phyloP scores from a whole-genome alignment of 805 yeast genomes.

The Ogataea minuta region DNA sequence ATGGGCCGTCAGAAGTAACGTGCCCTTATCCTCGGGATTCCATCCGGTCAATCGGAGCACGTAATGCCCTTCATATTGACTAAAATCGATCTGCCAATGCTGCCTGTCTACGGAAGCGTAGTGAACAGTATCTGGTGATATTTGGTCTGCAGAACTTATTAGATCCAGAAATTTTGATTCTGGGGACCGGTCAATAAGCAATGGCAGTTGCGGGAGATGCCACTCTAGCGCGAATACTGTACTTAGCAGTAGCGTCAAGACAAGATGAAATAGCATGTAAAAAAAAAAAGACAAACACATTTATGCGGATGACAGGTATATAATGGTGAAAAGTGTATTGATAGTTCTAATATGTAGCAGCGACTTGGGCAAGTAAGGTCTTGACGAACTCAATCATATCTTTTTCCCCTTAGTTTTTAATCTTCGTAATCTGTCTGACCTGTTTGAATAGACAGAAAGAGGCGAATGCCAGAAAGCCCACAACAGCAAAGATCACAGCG shows the following conservation, averaged over 20 bases:
- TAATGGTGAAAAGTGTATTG: slow-evolving; percentile 1
- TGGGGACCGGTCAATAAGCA: background rate
- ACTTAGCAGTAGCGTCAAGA: background rate
- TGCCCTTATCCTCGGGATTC: slow-evolving; percentile 21
- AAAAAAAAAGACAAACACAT: background rate
- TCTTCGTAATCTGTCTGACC: slow-evolving; percentile 3
- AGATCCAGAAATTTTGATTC: background rate
- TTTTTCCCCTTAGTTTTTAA: slow-evolving; percentile 1
- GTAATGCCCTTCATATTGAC: slow-evolving; percentile 40
- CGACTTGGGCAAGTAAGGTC: too few relatives aligned
- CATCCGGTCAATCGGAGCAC: slow-evolving; percentile 44
- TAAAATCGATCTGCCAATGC: slow-evolving; percentile 40
- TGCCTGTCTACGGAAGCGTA: slow-evolving; percentile 30
- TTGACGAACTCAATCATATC: too few relatives aligned
- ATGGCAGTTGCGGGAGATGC: slow-evolving; percentile 5
- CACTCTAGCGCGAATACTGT: background rate
- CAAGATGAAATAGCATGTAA: slow-evolving; percentile 4
- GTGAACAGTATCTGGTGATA: slow-evolving; percentile 22
- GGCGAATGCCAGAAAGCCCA: slow-evolving; percentile 39
- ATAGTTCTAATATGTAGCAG: too few relatives aligned
- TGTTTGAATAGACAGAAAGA: slow-evolving; percentile 26
- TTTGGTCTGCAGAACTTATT: background rate
- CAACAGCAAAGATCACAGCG: slow-evolving; percentile 45
- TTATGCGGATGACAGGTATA: background rate
- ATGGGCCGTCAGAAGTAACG: slow-evolving; percentile 25